Conservation (phyloP, 2,329 filamentous ascomycete species). For the Zalaria obscura region DNA sequence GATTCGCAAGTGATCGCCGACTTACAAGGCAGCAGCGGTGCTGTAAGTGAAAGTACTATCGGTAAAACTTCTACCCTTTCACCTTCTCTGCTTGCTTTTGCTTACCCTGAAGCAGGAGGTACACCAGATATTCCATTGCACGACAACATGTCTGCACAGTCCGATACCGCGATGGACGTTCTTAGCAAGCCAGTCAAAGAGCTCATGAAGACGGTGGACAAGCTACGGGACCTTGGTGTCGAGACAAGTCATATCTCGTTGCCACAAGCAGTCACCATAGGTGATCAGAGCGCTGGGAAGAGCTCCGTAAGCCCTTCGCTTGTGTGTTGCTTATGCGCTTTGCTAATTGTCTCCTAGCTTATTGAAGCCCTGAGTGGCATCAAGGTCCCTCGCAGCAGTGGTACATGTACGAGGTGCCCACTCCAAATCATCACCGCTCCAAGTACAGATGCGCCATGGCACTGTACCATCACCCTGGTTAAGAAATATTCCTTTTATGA, state of each 20-base stretch:
- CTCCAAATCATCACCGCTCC: conserved; percentile 61
- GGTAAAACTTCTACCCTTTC: too few relatives aligned
- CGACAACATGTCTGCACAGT: conserved; percentile 2
- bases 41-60: too few relatives aligned
- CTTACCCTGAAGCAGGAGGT: too few relatives aligned
- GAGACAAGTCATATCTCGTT: conserved; percentile 52
- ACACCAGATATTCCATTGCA: background rate
- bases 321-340: background rate
- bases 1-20: too few relatives aligned
- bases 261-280: conserved; percentile 69
- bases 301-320: conserved; percentile 51
- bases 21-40: too few relatives aligned
- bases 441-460: conserved; percentile 41
- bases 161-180: conserved; percentile 21
- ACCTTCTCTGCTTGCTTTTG: too few relatives aligned
- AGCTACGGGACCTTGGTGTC: conserved; percentile 59
- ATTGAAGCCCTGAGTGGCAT: conserved; percentile 43
- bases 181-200: conserved; percentile 51
- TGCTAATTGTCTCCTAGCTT: conserved; percentile 8
- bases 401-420: conserved; percentile 64
- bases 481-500: conserved; percentile 45
- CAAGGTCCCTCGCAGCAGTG: conserved; percentile 53
- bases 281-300: conserved; percentile 77
- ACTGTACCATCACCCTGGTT: conserved; percentile 52
- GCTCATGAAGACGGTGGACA: conserved; percentile 50